phyloP scores from a whole-genome alignment of 805 yeast genomes.

The Wickerhamiella spandovensis region DNA sequence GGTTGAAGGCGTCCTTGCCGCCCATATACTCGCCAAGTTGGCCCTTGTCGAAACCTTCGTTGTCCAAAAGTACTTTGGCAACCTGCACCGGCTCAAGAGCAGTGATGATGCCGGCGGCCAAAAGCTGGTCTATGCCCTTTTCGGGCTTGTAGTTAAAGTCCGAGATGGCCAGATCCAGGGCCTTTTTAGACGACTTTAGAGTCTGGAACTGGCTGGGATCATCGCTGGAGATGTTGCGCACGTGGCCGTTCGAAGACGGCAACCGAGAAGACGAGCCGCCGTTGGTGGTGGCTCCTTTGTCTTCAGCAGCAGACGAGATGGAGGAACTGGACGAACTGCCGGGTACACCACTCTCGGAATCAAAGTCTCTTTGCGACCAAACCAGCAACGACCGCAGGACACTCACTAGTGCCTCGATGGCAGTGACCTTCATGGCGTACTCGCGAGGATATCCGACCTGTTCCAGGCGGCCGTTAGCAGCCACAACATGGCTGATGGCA shows the following conservation, averaged over 20 bases:
- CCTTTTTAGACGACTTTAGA: conserved; percentile 70
- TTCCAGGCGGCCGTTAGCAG: conserved; percentile 18
- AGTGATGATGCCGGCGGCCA: conserved; percentile 48
- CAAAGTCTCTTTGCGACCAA: conserved; percentile 57
- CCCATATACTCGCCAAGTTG: conserved; percentile 86
- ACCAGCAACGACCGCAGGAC: conserved; percentile 66
- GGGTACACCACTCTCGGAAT: not conserved
- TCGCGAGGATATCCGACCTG: conserved; percentile 43
- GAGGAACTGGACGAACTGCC: not conserved
- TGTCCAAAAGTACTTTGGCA: conserved; percentile 56
- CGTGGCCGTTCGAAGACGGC: not conserved
- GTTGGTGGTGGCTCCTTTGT: not conserved
- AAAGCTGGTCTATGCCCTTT: conserved; percentile 53
- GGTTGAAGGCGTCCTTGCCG: conserved; percentile 66
- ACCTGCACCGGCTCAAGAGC: conserved; percentile 51
- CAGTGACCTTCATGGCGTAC: conserved; percentile 68
- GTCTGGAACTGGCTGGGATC: conserved; percentile 78
- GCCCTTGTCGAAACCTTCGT: conserved; percentile 68
- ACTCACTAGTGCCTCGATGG: conserved; percentile 69
- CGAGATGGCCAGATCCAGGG: conserved; percentile 60
- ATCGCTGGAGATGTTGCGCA: conserved; percentile 27
- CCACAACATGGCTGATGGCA: conserved; percentile 51
- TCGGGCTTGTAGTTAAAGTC: conserved; percentile 78
- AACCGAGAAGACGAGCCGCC: not conserved
- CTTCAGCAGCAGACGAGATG: not conserved